Evolutionary conservation across 2,329 filamentous ascomycete genomes (phyloP), one percentile per base, ranked within the genome.

Genomic region (Orbilia ellipsospora): DNA sequence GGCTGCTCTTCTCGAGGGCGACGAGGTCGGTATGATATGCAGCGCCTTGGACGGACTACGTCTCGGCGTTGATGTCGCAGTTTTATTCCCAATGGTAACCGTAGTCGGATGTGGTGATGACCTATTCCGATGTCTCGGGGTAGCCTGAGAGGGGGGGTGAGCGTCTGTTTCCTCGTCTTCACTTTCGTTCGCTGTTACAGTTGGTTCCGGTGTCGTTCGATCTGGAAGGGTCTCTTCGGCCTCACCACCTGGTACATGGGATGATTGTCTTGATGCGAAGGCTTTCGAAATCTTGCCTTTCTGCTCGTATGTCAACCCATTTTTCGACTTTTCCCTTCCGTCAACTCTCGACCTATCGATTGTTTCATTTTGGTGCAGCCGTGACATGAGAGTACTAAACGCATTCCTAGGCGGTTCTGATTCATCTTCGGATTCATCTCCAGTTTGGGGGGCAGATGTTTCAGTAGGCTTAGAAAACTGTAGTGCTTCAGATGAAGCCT

Each of bases 1-100:
- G 55, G 83, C 82, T 67, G 81, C 83, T 69, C 82, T 85, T 77
- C 88, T 87, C 2, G 84, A 80, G 59, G 86, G 84, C 59, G 85
- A 87, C 0, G 69, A 67, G 16, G 70, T 67, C 7, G 60, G 16
- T 63, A 60, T 54, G 10, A 54, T 40, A n/a, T 56, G 45, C 36
- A 55, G 63, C 63, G 54, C 70, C 52, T 68, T 74, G 40, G 70
- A 74, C 59, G 70, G 70, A 64, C 63, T 74, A 68, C 70, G 70
- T 16, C 68, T 74, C 16, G 70, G 70, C 15, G 93, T 86, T 36
- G 89, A 89, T 0, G 88, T 90, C 4, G 89, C 85, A 0, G 89
- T 92, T 54, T 86, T 86, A 76, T 89, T 85, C 0, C 91, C 92
- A 64, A 94, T 88, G 0, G 90, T 93, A 56, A 94, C 91, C 1